Percentiles rank a stretch among this genome's conserved stretches.
Conservation (phyloP, 768 basidiomycete genomes). For the Auricularia heimuer region DNA sequence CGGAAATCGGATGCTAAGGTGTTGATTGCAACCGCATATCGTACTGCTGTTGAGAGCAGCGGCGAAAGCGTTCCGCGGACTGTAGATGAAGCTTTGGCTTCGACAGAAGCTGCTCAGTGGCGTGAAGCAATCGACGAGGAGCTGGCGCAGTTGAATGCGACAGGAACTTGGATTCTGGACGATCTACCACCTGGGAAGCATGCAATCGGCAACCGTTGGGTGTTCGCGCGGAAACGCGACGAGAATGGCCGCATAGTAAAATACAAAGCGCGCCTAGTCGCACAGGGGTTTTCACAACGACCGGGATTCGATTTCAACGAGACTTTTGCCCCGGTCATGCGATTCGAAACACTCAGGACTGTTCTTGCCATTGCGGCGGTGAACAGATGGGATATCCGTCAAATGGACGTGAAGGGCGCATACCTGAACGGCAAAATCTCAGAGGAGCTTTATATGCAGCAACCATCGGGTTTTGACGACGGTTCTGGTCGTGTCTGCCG, state of each 20-base stretch:
- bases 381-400: slow-evolving; percentile 20
- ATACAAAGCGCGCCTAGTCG: slow-evolving; percentile 19
- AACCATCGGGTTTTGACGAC: slow-evolving; percentile 17
- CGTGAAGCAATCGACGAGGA: slow-evolving; percentile 14
- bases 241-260: slow-evolving; percentile 12
- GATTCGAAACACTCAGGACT: slow-evolving; percentile 23
- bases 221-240: slow-evolving; percentile 16
- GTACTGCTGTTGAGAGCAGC: neutral
- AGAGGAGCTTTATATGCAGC: slow-evolving; percentile 26
- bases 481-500: slow-evolving; percentile 11
- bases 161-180: slow-evolving; percentile 14
- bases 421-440: slow-evolving; percentile 23
- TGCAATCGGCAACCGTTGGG: slow-evolving; percentile 15
- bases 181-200: slow-evolving; percentile 11
- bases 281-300: slow-evolving; percentile 16
- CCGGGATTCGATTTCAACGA: slow-evolving; percentile 28
- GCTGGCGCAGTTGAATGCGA: slow-evolving; percentile 12
- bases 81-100: slow-evolving; percentile 8
- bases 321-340: slow-evolving; percentile 32
- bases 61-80: too few species aligned
- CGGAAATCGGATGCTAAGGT: too few species aligned
- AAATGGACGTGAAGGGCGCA: slow-evolving; percentile 22
- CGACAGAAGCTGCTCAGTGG: slow-evolving; percentile 13
- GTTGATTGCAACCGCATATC: too few species aligned
- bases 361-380: slow-evolving; percentile 19